Conservation (phyloP, 192 early-diverging fungal genomes). For the Coemansia sp. region DNA sequence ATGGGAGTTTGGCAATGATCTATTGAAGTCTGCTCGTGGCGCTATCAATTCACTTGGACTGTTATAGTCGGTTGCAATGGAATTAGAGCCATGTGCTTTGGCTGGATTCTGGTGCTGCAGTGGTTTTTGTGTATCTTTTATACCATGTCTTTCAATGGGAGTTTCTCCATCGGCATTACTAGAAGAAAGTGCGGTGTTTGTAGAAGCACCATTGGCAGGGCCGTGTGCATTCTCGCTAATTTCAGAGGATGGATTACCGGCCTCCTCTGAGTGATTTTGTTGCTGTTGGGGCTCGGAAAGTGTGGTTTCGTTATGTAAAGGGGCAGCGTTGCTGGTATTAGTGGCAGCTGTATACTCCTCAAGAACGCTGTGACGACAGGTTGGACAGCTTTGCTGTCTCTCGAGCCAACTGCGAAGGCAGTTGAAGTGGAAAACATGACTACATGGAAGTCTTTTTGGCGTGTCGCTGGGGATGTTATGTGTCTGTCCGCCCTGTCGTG, state of each 20-base stretch:
- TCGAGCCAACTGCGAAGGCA: slow-evolving; percentile 97
- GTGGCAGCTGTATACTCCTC: slow-evolving; percentile 6
- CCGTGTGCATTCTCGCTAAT: neutral
- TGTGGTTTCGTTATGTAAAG: neutral
- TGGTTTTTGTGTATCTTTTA: too few species aligned
- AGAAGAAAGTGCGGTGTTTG: neutral
- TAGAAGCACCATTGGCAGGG: neutral
- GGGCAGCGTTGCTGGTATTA: neutral
- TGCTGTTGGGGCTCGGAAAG: slow-evolving; percentile 5
- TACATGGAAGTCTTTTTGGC: slow-evolving; percentile 94
- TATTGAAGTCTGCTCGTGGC: neutral
- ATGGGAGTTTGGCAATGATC: slow-evolving; percentile 1
- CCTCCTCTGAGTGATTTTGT: neutral
- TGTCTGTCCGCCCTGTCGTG: slow-evolving; percentile 18
- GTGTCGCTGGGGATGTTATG: slow-evolving; percentile 57
- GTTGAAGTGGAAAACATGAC: slow-evolving; percentile 97
- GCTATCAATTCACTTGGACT: too few species aligned
- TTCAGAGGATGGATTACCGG: neutral
- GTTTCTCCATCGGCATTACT: too few species aligned
- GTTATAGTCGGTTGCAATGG: too few species aligned
- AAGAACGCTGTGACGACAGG: slow-evolving; percentile 61
- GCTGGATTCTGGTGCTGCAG: too few species aligned
- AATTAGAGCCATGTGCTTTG: too few species aligned
- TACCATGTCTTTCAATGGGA: too few species aligned
- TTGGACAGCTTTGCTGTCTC: slow-evolving; percentile 96